phyloP scores from a whole-genome alignment of 2,329 filamentous ascomycete genomes.

The Fusarium equiseti region DNA sequence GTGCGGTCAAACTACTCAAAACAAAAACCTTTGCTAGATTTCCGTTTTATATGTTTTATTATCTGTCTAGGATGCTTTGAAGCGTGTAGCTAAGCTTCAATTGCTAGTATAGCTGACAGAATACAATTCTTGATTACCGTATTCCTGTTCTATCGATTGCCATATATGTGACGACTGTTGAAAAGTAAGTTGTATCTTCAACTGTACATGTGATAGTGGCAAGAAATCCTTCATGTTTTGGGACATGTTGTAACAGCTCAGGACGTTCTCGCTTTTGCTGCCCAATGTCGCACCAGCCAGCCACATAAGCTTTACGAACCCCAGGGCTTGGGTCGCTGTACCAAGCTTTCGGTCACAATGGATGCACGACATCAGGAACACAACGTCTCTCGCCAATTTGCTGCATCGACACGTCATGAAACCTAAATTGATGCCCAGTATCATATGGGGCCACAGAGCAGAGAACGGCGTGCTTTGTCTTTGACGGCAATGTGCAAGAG shows the following conservation, averaged over 20 bases:
- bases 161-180: background rate
- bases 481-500: background rate
- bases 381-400: background rate
- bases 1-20: background rate
- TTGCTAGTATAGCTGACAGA: background rate
- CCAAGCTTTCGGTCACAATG: background rate
- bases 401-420: background rate
- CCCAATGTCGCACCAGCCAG: background rate
- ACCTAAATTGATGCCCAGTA: background rate
- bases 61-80: background rate
- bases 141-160: background rate
- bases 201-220: no score
- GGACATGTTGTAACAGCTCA: background rate
- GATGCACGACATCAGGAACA: background rate
- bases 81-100: background rate
- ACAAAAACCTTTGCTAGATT: background rate
- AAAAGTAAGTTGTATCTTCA: no score
- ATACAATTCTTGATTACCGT: background rate
- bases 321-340: background rate
- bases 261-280: background rate
- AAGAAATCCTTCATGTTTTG: background rate
- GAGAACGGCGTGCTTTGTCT: background rate
- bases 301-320: background rate
- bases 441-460: no score
- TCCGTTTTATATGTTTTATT: slow-evolving; percentile 1